Evolutionary conservation across 176 grass and related monocot genomes (phyloP).

Genomic region (Oryza coarctata): DNA sequence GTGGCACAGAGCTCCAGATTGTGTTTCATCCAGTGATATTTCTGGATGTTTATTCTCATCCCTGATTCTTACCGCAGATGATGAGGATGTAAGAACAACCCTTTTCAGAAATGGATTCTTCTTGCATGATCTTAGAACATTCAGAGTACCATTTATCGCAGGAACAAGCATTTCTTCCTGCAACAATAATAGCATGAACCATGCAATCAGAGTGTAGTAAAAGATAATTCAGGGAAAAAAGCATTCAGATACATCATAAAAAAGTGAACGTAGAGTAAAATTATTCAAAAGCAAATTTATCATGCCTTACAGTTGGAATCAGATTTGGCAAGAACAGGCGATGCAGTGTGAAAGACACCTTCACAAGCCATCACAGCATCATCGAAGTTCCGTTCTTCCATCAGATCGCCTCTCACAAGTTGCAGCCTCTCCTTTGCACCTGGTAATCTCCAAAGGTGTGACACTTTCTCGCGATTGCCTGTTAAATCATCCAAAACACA

Average conservation of each 20-base stretch:
- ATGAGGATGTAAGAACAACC: conserved; percentile 91
- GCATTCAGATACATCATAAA: background rate
- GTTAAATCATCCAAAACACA: background rate
- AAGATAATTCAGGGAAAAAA: background rate
- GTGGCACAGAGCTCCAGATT: conserved; percentile 72
- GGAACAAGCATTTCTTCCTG: conserved; percentile 74
- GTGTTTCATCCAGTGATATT: conserved; percentile 60
- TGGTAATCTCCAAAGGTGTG: conserved; percentile 74
- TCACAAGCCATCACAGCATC: conserved; percentile 64
- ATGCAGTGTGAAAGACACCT: conserved; percentile 83
- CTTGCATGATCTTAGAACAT: conserved; percentile 84
- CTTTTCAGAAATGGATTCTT: conserved; percentile 71
- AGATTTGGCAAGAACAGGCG: conserved; percentile 59
- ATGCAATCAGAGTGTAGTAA: background rate
- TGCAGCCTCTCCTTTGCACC: conserved; percentile 77
- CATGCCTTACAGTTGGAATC: conserved; percentile 82
- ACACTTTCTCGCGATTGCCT: conserved; percentile 61
- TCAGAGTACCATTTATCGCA: conserved; percentile 75
- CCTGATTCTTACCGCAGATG: conserved; percentile 69
- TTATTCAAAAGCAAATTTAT: background rate
- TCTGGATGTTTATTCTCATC: conserved; percentile 58
- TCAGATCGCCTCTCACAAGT: conserved; percentile 68
- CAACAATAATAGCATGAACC: background rate
- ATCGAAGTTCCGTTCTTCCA: conserved; percentile 82
- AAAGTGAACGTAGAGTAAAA: background rate